phyloP scores from a whole-genome alignment of 164 flowering plant genomes.

The Aristolochia contorta region DNA sequence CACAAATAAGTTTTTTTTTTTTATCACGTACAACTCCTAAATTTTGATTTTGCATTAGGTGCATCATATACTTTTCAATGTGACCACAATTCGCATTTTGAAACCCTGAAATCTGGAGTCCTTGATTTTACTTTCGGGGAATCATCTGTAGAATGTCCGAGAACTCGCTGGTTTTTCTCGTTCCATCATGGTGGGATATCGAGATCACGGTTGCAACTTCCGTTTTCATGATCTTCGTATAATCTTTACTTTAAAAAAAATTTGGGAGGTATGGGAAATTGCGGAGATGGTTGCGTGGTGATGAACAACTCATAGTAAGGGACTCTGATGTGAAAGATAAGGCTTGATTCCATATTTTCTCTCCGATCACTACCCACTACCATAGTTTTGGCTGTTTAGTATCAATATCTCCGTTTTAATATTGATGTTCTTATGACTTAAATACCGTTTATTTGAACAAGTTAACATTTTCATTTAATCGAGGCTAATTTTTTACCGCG shows the following conservation, averaged over 20 bases:
- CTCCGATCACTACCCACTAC: background rate
- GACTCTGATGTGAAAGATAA: conserved; percentile 28
- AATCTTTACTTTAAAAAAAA: conserved; percentile 28
- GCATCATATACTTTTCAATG: no score
- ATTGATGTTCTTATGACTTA: background rate
- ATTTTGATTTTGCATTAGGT: no score
- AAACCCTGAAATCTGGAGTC: background rate
- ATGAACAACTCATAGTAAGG: conserved; percentile 10
- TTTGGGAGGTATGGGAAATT: conserved; percentile 9
- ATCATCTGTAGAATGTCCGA: conserved; percentile 19
- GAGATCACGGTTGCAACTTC: conserved; percentile 61
- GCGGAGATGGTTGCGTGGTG: conserved; percentile 11
- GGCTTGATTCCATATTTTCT: conserved; percentile 17
- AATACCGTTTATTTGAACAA: background rate
- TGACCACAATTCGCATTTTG: background rate
- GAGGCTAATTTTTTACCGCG: background rate
- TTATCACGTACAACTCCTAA: no score
- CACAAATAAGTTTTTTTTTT: no score
- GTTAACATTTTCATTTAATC: background rate
- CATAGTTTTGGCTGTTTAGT: background rate
- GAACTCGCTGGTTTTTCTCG: conserved; percentile 29
- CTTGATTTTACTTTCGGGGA: background rate
- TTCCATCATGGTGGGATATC: conserved; percentile 90
- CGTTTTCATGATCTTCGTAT: conserved; percentile 46
- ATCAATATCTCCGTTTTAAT: no score